Conservation (phyloP, 495 filamentous ascomycete species). For the Annulohypoxylon moriforme region DNA sequence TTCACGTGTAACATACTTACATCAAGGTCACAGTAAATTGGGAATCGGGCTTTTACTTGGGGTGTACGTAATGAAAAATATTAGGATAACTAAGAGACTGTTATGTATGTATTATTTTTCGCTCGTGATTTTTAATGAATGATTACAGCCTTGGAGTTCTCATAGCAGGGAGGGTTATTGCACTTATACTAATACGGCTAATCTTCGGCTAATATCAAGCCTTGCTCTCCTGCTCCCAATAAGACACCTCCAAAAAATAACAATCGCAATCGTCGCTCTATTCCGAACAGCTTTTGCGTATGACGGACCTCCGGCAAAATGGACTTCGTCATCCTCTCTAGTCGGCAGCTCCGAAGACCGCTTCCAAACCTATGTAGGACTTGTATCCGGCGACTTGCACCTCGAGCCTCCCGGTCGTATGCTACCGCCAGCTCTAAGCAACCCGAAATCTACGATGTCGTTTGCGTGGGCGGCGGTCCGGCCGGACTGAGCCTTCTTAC, state of each 20-base stretch:
- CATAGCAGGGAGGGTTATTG: neutral
- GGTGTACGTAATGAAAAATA: neutral
- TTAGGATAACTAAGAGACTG: conserved; percentile 17
- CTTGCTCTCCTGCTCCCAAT: neutral
- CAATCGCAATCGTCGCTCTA: conserved; percentile 30
- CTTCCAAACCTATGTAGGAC: conserved; percentile 53
- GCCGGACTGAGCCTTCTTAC: conserved; percentile 89
- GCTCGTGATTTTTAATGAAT: neutral
- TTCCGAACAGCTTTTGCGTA: neutral
- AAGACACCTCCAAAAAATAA: conserved; percentile 24
- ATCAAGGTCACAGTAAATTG: neutral
- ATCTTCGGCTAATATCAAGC: conserved; percentile 6
- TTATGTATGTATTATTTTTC: neutral
- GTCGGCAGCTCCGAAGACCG: conserved; percentile 32
- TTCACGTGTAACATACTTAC: conserved; percentile 10
- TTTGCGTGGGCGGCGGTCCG: conserved; percentile 96
- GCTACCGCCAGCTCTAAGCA: conserved; percentile 46
- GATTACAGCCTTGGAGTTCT: neutral
- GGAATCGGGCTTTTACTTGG: neutral
- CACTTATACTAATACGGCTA: conserved; percentile 2
- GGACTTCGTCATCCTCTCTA: conserved; percentile 35
- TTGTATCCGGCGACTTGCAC: conserved; percentile 55
- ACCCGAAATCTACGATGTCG: conserved; percentile 87
- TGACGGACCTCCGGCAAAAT: conserved; percentile 24
- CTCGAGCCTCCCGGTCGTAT: conserved; percentile 51